phyloP scores from a whole-genome alignment of 352 stramenopile species.

The Pythium myriotylum region DNA sequence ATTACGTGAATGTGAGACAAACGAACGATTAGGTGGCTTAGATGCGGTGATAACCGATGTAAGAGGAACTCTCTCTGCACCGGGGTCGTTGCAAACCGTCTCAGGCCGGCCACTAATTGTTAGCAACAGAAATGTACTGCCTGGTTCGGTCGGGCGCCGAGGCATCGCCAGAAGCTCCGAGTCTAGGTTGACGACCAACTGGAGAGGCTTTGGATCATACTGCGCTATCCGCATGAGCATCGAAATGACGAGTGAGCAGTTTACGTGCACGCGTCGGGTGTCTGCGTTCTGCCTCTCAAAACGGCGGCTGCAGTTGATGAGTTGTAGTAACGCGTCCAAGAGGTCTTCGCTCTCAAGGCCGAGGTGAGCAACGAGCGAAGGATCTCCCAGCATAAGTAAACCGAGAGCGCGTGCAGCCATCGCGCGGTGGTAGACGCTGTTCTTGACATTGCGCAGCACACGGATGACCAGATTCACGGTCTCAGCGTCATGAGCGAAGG shows the following conservation, averaged over 20 bases:
- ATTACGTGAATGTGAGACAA: background rate
- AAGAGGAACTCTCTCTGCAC: background rate
- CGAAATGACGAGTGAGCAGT: conserved; percentile 86
- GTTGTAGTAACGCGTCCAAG: conserved; percentile 73
- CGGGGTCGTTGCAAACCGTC: conserved; percentile 11
- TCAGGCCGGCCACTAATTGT: conserved; percentile 52
- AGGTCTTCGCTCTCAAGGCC: conserved; percentile 66
- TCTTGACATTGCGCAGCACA: conserved; percentile 63
- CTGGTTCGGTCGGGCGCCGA: conserved; percentile 39
- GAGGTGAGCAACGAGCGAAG: conserved; percentile 39
- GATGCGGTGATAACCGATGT: background rate
- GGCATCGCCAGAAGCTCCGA: conserved; percentile 69
- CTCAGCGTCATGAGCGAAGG: conserved; percentile 6
- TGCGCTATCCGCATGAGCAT: conserved; percentile 72
- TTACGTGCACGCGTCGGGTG: conserved; percentile 72
- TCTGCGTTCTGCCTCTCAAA: conserved; percentile 51
- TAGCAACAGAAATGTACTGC: conserved; percentile 52
- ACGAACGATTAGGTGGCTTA: no score
- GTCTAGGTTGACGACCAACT: conserved; percentile 65
- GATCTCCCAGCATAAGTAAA: conserved; percentile 55
- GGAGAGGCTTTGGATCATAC: conserved; percentile 26
- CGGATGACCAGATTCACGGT: conserved; percentile 37
- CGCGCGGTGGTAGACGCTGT: conserved; percentile 67
- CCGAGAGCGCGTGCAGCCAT: conserved; percentile 68
- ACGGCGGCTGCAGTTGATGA: conserved; percentile 64